Evolutionary conservation across 2,329 filamentous ascomycete species (phyloP), one percentile per base, ranked within the genome.

Genomic region (Septoria petroselini): DNA sequence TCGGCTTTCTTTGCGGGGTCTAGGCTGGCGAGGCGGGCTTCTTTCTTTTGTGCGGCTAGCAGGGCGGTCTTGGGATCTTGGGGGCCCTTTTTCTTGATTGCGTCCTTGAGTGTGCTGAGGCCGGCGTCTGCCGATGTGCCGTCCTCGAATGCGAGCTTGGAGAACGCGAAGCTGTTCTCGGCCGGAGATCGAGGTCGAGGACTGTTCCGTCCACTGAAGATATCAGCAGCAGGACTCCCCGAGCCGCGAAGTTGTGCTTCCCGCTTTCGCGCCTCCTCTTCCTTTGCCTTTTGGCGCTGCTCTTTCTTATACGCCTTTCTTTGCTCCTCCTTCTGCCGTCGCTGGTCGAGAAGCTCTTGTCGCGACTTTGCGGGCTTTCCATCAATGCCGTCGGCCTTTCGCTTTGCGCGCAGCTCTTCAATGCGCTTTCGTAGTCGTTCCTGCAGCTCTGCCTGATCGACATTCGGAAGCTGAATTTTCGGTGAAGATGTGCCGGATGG

Each of bases 231-330:
- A 1, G 81, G 77, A 11, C 78, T 82, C 42, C 79, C 79, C 6
- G 77, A 80, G 23, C 80, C 79, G 45, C 80, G 76, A 27, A 83
- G 75, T 19, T 79, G 74, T 37, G 65, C 80, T 48, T 75, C 76
- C 45, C 74, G 76, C 62, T 74, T 71, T 18, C 73, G 73, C 49
- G 89, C 84, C 68, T 93, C 90, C 62, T 94, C 89, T 44, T 86
- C 80, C 66, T 87, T 91, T 15, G 86, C 85, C 61, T 87, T 79
- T 58, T 80, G 76, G 37, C 91, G 82, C 51, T 90, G 74, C 64
- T 91, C 87, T 70, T 95, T 93, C 75, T 95, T 97, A 64, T 91
- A 86, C 17, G 83, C 84, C 68, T 91, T 91, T 55, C 89, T 83
- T 68, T 90, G 83, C 52, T 88, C 85, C 67, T 95, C 87, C 73